Evolutionary conservation across 495 filamentous ascomycete genomes (phyloP), one percentile per base, ranked within the genome.

Genomic region (Daldinia vernicosa): DNA sequence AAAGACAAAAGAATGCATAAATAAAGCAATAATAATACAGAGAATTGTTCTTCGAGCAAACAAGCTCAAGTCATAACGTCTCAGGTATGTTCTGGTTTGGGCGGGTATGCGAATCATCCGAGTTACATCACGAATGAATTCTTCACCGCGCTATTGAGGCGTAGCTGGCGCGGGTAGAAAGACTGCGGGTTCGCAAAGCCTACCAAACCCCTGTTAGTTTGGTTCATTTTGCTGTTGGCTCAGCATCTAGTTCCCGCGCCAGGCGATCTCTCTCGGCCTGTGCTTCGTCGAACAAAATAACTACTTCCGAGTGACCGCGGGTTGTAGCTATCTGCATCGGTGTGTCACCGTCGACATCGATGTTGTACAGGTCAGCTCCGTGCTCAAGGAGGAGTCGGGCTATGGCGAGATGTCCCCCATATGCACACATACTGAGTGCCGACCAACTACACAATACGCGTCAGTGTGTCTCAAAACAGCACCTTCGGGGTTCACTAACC

Each of bases 321-420:
- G 72, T 70, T 5, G 60, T 53, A 19, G 75, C 74, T 35, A 77
- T 63, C n/a, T 63, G 66, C 27, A 70, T 68, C 2, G 77, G 77
- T 11, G 71, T 72, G 33, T 77, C 71, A 28, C 69, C 70, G 50
- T 75, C 72, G 5, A 76, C 74, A 58, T 78, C 74, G 24, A 67
- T 59, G 58, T 74, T 77, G 30, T 76, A 74, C 39, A 79, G 45
- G 27, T 79, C 70, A 7, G 76, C 77, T 3, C 74, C 76, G 17
- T 78, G 64, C 40, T 77, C 76, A 5, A 79, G 63, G 8, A 78
- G 66, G 11, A 77, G 57, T 6, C 68, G 60, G 17, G 69, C 64
- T 43, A 78, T 76, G 35, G 64, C 64, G 11, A 67, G 52, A 30
- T 65, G 59, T 52, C 76, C 74, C 33, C 69, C 68, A 37, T 76